A percentile compares a stretch with the other conserved stretches of the same genome.
phyloP scores from a whole-genome alignment of 2,329 filamentous ascomycete species.

The Cladosporium colombiae region DNA sequence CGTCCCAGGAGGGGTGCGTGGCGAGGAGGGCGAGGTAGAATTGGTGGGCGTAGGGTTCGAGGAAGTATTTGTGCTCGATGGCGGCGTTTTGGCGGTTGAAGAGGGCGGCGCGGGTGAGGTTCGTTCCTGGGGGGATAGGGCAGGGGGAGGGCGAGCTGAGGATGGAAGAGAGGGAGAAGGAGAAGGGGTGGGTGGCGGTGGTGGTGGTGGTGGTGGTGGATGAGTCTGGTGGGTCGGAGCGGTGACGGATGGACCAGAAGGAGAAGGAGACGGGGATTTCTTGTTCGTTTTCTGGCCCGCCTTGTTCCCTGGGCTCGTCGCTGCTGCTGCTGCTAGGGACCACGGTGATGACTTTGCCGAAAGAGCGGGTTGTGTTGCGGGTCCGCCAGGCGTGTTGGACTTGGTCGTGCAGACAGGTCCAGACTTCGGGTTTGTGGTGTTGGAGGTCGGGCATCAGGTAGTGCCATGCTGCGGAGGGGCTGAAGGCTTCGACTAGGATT shows the following conservation, averaged over 20 bases:
- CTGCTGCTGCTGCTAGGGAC: background rate
- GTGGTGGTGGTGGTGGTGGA: too few relatives aligned
- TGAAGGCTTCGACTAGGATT: constrained; percentile 10
- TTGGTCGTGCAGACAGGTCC: background rate
- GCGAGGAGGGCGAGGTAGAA: constrained; percentile 18
- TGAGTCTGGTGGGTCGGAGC: too few relatives aligned
- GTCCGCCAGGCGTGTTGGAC: background rate
- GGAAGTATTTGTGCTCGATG: background rate
- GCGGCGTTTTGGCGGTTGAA: background rate
- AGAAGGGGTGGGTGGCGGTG: background rate
- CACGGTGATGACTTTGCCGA: constrained; percentile 11
- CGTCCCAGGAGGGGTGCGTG: constrained; percentile 20
- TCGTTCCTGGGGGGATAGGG: background rate
- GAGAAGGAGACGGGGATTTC: constrained; percentile 3
- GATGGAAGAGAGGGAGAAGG: background rate
- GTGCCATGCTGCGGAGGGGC: constrained; percentile 2
- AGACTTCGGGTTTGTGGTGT: background rate
- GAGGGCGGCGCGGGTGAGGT: constrained; percentile 1
- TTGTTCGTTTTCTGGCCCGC: background rate
- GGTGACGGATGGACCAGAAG: background rate
- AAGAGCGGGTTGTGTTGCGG: background rate
- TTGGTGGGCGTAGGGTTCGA: background rate
- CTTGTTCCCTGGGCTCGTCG: background rate
- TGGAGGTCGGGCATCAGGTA: constrained; percentile 3
- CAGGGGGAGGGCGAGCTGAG: too few relatives aligned